Conservation (phyloP, 2,329 filamentous ascomycete species). For the Aspergillus flavus region DNA sequence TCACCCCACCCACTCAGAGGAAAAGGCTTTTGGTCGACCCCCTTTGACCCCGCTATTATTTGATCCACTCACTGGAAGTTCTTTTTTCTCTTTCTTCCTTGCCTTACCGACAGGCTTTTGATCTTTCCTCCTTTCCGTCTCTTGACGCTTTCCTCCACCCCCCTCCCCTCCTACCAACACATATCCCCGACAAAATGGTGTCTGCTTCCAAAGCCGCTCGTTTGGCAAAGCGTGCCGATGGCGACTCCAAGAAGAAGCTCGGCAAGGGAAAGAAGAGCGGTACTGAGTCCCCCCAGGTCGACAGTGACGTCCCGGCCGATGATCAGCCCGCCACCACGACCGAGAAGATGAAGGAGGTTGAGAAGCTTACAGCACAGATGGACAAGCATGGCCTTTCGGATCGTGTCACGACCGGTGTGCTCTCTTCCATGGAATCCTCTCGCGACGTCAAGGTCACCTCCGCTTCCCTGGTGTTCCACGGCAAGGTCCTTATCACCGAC, state of each 20-base stretch:
- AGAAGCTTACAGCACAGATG: conserved; percentile 88
- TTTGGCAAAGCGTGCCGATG: conserved; percentile 67
- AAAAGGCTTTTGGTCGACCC: conserved; percentile 28
- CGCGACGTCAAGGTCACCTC: conserved; percentile 98
- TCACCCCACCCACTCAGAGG: conserved; percentile 24
- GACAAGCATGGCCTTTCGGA: conserved; percentile 96
- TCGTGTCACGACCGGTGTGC: conserved; percentile 95
- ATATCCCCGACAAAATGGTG: conserved; percentile 54
- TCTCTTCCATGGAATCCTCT: conserved; percentile 80
- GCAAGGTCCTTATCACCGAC: conserved; percentile 92
- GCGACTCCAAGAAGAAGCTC: conserved; percentile 69
- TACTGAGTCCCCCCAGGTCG: conserved; percentile 66
- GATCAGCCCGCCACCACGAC: conserved; percentile 70
- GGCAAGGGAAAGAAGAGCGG: conserved; percentile 66
- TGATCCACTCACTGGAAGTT: conserved; percentile 35
- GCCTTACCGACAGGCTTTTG: conserved; percentile 25
- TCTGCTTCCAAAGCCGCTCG: conserved; percentile 70
- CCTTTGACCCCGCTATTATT: conserved; percentile 33
- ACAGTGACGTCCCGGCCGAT: conserved; percentile 62
- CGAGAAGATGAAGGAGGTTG: conserved; percentile 76
- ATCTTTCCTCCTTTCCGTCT: conserved; percentile 25
- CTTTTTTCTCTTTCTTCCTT: conserved; percentile 29
- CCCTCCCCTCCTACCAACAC: conserved; percentile 18
- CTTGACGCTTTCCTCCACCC: conserved; percentile 18
- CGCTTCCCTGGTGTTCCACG: conserved; percentile 93